Percentiles rank a stretch among this genome's conserved stretches.
phyloP scores from a whole-genome alignment of 176 grass and related monocot genomes.

The Cenchrus purpureus region DNA sequence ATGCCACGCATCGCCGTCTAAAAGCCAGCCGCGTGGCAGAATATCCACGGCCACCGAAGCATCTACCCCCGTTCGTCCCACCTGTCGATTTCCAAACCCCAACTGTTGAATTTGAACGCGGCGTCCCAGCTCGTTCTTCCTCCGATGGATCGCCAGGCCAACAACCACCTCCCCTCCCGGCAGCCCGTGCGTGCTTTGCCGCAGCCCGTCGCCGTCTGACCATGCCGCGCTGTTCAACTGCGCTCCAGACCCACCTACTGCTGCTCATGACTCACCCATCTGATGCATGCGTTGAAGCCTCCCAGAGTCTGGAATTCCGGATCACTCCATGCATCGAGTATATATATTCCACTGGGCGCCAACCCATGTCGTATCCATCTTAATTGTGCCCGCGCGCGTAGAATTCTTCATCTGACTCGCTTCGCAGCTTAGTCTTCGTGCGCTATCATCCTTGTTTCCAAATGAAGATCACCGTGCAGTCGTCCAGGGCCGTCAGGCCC shows the following conservation, averaged over 20 bases:
- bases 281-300: no score
- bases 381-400: no score
- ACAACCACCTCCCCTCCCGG: no score
- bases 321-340: no score
- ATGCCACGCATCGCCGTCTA: background rate
- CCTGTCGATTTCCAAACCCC: background rate
- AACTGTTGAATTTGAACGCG: background rate
- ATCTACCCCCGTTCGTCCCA: background rate
- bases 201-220: background rate
- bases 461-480: constrained; percentile 14
- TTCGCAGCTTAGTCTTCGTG: no score
- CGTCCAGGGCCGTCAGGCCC: background rate
- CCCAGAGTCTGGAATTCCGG: no score
- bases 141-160: no score
- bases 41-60: no score
- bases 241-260: background rate
- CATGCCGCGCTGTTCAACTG: background rate
- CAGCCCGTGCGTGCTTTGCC: background rate
- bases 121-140: background rate
- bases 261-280: no score
- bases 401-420: no score
- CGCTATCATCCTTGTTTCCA: no score
- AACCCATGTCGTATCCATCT: background rate
- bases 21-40: no score
- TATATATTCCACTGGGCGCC: background rate